Evolutionary conservation across 2,329 filamentous ascomycete genomes (phyloP).

Genomic region (Penicillium sp.): DNA sequence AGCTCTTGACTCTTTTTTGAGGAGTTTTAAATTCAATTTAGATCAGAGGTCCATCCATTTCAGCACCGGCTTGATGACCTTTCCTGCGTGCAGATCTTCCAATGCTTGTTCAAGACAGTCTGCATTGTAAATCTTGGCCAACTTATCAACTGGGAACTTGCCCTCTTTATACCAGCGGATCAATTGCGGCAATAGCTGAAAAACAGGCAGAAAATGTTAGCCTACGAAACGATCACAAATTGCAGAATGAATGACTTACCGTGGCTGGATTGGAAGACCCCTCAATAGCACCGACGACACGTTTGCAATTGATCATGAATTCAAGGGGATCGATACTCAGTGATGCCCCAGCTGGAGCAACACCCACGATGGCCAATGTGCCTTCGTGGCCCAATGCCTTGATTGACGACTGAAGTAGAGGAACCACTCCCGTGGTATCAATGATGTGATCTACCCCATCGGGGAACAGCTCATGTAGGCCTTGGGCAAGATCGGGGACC

Average conservation of each 20-base stretch:
- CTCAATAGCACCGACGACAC: slow-evolving; percentile 42
- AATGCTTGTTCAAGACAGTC: slow-evolving; percentile 23
- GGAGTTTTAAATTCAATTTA: not conserved
- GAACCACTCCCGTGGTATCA: slow-evolving; percentile 41
- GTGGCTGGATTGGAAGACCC: slow-evolving; percentile 38
- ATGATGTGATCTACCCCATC: slow-evolving; percentile 39
- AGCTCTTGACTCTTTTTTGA: not conserved
- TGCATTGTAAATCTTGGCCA: slow-evolving; percentile 38
- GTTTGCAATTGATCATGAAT: slow-evolving; percentile 39
- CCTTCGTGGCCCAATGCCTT: slow-evolving; percentile 40
- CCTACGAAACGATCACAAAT: not conserved
- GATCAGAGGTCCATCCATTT: slow-evolving; percentile 24
- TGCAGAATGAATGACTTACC: slow-evolving; percentile 14
- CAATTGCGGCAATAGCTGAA: slow-evolving; percentile 42
- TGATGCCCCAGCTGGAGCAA: slow-evolving; percentile 33
- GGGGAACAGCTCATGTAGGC: slow-evolving; percentile 36
- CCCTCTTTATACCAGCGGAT: slow-evolving; percentile 41
- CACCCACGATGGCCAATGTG: slow-evolving; percentile 43
- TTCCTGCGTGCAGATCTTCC: slow-evolving; percentile 26
- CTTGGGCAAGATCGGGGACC: slow-evolving; percentile 35
- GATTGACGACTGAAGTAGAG: slow-evolving; percentile 40
- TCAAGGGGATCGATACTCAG: slow-evolving; percentile 37
- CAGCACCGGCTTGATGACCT: slow-evolving; percentile 30
- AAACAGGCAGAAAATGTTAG: not conserved
- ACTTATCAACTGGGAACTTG: slow-evolving; percentile 43